Conservation (phyloP, 371 early-diverging fungal genomes). For the Rhizopus microsporus region DNA sequence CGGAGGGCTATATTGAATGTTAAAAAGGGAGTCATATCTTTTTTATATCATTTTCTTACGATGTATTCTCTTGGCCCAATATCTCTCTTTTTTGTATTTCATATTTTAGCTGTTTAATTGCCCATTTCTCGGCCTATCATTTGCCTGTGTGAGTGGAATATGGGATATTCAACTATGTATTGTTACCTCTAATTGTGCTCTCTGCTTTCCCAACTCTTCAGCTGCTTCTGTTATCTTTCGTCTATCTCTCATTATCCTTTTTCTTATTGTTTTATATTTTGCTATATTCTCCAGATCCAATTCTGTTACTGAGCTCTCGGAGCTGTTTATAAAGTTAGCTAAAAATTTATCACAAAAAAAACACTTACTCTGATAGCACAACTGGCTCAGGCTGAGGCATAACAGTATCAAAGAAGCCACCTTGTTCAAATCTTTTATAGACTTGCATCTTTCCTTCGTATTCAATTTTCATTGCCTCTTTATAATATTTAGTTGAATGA, state of each 20-base stretch:
- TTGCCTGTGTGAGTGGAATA: background rate
- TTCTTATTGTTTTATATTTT: slow-evolving; percentile 16
- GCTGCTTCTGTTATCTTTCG: slow-evolving; percentile 37
- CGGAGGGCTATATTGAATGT: background rate
- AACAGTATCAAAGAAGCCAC: slow-evolving; percentile 45
- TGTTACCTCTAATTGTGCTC: slow-evolving; percentile 31
- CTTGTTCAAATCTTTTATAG: slow-evolving; percentile 37
- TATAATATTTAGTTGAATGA: background rate
- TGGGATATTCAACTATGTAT: background rate
- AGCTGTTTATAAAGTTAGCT: slow-evolving; percentile 10
- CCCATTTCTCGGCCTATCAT: slow-evolving; percentile 41
- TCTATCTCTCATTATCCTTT: slow-evolving; percentile 27
- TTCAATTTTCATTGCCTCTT: slow-evolving; percentile 21
- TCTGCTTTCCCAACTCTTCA: slow-evolving; percentile 37
- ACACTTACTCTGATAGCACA: slow-evolving; percentile 35
- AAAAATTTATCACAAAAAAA: background rate
- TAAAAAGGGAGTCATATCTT: background rate
- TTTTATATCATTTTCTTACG: background rate
- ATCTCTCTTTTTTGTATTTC: slow-evolving; percentile 27
- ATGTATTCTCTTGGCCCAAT: slow-evolving; percentile 12
- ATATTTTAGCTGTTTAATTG: slow-evolving; percentile 39
- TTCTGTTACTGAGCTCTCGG: slow-evolving; percentile 34
- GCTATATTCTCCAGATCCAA: slow-evolving; percentile 9
- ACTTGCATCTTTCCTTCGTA: slow-evolving; percentile 36
- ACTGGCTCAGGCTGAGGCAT: slow-evolving; percentile 13